Evolutionary conservation across 2,329 filamentous ascomycete genomes (phyloP).

Genomic region (Pseudocercospora macadamiae): DNA sequence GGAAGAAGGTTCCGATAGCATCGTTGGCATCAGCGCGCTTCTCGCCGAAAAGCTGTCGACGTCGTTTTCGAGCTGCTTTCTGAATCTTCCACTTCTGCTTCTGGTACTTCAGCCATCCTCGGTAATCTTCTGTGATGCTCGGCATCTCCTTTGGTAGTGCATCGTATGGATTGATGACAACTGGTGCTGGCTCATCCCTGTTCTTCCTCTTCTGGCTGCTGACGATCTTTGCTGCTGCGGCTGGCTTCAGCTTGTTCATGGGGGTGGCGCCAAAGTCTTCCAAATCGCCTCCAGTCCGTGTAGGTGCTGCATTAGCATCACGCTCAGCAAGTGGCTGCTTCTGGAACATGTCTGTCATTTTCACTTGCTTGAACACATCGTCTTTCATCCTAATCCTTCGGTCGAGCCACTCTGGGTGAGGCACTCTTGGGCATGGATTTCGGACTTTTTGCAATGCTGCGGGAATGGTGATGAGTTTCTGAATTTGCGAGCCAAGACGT

Average conservation of each 20-base stretch:
- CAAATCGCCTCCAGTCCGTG: conserved; percentile 53
- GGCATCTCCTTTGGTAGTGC: conserved; percentile 83
- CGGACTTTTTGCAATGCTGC: conserved; percentile 92
- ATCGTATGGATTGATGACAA: conserved; percentile 76
- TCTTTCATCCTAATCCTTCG: conserved; percentile 92
- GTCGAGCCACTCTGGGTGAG: conserved; percentile 96
- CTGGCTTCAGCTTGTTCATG: conserved; percentile 51
- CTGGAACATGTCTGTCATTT: conserved; percentile 89
- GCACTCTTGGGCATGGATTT: conserved; percentile 90
- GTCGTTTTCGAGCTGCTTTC: conserved; percentile 80
- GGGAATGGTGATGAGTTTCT: conserved; percentile 98
- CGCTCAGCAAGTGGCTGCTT: conserved; percentile 75
- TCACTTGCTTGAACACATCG: conserved; percentile 97
- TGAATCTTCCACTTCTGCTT: conserved; percentile 99
- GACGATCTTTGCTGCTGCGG: conserved; percentile 37
- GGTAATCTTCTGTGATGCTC: conserved; percentile 80
- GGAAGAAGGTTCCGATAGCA: conserved; percentile 72
- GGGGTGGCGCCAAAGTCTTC: conserved; percentile 50
- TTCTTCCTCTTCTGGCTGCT: conserved; percentile 52
- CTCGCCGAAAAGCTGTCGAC: conserved; percentile 92
- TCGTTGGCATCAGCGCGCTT: conserved; percentile 65
- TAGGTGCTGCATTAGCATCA: conserved; percentile 63
- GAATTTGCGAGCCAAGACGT: conserved; percentile 92
- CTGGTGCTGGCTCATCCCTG: conserved; percentile 48
- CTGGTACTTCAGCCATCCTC: conserved; percentile 86